These are phyloP conservation scores for Penicillium coprophilum DNA, from an alignment of 495 filamentous ascomycete species.

Conservation along the genomic window DNA sequence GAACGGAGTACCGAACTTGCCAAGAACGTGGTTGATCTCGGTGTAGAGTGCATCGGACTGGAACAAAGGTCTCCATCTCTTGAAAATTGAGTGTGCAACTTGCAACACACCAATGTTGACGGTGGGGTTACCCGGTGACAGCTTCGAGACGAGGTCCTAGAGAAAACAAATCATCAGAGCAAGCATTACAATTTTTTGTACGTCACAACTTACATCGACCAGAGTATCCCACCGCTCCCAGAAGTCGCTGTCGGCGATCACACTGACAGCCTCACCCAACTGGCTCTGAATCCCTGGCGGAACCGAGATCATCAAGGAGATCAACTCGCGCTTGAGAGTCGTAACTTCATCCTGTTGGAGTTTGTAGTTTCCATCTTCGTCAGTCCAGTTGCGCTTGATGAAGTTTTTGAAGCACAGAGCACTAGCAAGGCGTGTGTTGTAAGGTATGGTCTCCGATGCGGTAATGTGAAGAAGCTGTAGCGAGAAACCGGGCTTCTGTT, in stretches of 20 bases:
- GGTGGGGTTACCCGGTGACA: conserved; percentile 71
- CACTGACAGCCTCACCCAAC: conserved; percentile 91
- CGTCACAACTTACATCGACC: conserved; percentile 58
- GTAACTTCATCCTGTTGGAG: conserved; percentile 74
- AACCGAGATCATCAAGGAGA: conserved; percentile 93
- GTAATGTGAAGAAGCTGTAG: conserved; percentile 84
- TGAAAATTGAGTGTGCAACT: conserved; percentile 98
- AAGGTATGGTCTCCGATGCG: conserved; percentile 63
- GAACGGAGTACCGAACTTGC: conserved; percentile 77
- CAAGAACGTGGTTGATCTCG: conserved; percentile 92
- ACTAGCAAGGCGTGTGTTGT: conserved; percentile 81
- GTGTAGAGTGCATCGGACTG: conserved; percentile 85
- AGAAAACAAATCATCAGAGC: conserved; percentile 1
- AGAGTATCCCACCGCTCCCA: conserved; percentile 93
- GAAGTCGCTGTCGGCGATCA: conserved; percentile 98
- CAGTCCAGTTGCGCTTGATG: conserved; percentile 86
- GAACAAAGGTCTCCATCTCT: conserved; percentile 90
- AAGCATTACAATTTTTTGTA: not conserved
- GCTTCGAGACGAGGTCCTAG: conserved; percentile 83
- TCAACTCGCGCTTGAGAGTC: conserved; percentile 89
- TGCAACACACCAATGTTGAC: conserved; percentile 91
- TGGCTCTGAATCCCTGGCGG: conserved; percentile 85
- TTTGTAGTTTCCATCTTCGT: conserved; percentile 91
- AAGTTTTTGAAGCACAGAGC: conserved; percentile 98
- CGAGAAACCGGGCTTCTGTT: conserved; percentile 83